Percentiles rank a stretch among this genome's conserved stretches.
These are phyloP conservation scores for Fistulifera solaris DNA, from an alignment of 108 stramenopile species.

Conservation along the genomic window DNA sequence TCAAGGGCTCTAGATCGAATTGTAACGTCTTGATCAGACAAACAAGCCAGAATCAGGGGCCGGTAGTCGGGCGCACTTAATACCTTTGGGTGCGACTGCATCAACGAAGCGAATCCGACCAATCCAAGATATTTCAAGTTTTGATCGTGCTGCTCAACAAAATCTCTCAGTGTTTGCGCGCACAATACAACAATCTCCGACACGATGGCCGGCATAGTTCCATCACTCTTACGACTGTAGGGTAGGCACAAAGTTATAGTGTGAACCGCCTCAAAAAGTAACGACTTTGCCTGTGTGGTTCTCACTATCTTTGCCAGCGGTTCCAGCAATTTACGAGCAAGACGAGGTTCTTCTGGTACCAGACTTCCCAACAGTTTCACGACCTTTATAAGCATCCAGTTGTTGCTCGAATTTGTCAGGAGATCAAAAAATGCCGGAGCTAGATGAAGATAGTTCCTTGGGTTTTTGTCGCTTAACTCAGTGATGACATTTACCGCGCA, in stretches of 20 bases:
- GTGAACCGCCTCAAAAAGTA: slow-evolving; percentile 94
- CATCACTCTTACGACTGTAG: slow-evolving; percentile 87
- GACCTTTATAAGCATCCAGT: slow-evolving; percentile 99
- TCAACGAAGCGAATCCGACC: slow-evolving; percentile 89
- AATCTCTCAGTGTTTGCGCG: slow-evolving; percentile 78
- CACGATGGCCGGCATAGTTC: slow-evolving; percentile 79
- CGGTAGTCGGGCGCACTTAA: slow-evolving; percentile 75
- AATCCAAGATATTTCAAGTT: slow-evolving; percentile 98
- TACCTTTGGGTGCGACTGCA: slow-evolving; percentile 85
- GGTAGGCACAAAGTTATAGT: slow-evolving; percentile 93
- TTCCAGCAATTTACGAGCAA: slow-evolving; percentile 96
- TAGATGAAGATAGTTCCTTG: slow-evolving; percentile 93
- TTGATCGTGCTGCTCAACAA: slow-evolving; percentile 94
- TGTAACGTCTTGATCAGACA: slow-evolving; percentile 96
- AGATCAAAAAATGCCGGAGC: slow-evolving; percentile 97
- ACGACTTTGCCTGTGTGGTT: slow-evolving; percentile 91
- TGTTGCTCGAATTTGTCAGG: slow-evolving; percentile 89
- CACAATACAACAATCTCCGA: slow-evolving; percentile 87
- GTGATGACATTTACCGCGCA: slow-evolving; percentile 99
- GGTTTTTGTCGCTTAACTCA: slow-evolving; percentile 94
- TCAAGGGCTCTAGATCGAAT: slow-evolving; percentile 94
- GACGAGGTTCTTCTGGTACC: slow-evolving; percentile 94
- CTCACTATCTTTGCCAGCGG: slow-evolving; percentile 91
- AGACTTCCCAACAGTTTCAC: slow-evolving; percentile 94
- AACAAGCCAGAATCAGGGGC: slow-evolving; percentile 86